Evolutionary conservation across 140 eudicot genomes (phyloP).

Genomic region (Senecio squalidus): DNA sequence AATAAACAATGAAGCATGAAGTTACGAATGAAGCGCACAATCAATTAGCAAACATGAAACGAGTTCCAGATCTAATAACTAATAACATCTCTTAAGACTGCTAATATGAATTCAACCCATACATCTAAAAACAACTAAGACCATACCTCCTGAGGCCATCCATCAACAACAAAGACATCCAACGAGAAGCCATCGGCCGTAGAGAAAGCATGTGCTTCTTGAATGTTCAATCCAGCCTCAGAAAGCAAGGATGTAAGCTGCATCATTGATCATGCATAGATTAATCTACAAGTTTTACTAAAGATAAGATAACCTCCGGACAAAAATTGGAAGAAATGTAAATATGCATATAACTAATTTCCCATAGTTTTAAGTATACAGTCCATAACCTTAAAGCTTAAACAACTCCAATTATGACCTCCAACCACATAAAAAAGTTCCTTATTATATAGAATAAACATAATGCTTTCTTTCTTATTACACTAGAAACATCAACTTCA

Average conservation of each 20-base stretch:
- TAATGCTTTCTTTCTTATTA: background rate
- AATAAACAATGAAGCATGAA: background rate
- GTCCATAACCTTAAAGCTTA: background rate
- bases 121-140: slow-evolving; percentile 1
- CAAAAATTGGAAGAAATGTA: background rate
- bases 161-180: slow-evolving; percentile 91
- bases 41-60: background rate
- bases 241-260: slow-evolving; percentile 72
- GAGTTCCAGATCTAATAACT: background rate
- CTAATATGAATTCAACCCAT: background rate
- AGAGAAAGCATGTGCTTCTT: slow-evolving; percentile 88
- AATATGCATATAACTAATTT: background rate
- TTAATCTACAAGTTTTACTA: slow-evolving; percentile 8
- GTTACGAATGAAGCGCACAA: background rate
- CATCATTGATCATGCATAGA: slow-evolving; percentile 6
- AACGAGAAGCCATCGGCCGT: slow-evolving; percentile 80
- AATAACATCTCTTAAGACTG: background rate
- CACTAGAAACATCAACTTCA: background rate
- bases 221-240: slow-evolving; percentile 82
- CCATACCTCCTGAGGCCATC: slow-evolving; percentile 78
- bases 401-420: background rate
- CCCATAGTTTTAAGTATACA: background rate
- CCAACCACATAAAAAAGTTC: background rate
- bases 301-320: no score
- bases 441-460: no score